phyloP scores from a whole-genome alignment of 208 protist species.

The Leptomonas pyrrhocoris region DNA sequence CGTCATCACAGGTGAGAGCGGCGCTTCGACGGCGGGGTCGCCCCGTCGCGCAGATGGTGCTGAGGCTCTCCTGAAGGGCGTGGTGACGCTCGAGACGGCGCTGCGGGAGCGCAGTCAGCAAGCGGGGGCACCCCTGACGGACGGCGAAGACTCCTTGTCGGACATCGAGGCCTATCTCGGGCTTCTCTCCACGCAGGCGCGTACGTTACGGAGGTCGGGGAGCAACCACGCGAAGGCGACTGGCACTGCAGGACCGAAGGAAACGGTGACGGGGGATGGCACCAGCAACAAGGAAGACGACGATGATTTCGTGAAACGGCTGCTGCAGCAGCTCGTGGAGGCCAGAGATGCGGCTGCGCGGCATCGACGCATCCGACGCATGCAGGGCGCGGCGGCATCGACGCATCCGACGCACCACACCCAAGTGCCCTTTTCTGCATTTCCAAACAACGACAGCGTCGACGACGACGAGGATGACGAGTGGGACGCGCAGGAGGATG shows the following conservation, averaged over 20 bases:
- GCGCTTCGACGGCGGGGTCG: background rate
- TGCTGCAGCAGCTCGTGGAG: slow-evolving; percentile 27
- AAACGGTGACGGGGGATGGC: background rate
- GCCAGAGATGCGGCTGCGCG: slow-evolving; percentile 25
- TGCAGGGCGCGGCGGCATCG: slow-evolving; percentile 3
- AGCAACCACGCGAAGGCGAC: background rate
- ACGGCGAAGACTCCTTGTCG: slow-evolving; percentile 25
- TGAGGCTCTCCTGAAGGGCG: background rate
- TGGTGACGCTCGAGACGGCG: slow-evolving; percentile 18
- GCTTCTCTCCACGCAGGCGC: slow-evolving; percentile 15
- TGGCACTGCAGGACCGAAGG: background rate
- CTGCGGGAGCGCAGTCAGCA: slow-evolving; percentile 18
- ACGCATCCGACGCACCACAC: background rate
- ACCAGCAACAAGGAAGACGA: background rate
- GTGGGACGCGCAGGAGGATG: background rate
- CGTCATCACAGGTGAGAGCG: background rate
- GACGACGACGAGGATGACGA: slow-evolving; percentile 2
- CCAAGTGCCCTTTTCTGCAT: background rate
- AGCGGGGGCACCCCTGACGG: background rate
- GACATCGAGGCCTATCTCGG: slow-evolving; percentile 35
- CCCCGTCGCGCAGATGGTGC: background rate
- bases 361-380: slow-evolving; percentile 9
- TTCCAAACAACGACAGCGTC: background rate
- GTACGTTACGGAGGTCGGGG: slow-evolving; percentile 6
- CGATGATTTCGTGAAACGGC: slow-evolving; percentile 21